Conservation (phyloP, 2,329 filamentous ascomycete genomes). For the Cryphonectria naterciae region DNA sequence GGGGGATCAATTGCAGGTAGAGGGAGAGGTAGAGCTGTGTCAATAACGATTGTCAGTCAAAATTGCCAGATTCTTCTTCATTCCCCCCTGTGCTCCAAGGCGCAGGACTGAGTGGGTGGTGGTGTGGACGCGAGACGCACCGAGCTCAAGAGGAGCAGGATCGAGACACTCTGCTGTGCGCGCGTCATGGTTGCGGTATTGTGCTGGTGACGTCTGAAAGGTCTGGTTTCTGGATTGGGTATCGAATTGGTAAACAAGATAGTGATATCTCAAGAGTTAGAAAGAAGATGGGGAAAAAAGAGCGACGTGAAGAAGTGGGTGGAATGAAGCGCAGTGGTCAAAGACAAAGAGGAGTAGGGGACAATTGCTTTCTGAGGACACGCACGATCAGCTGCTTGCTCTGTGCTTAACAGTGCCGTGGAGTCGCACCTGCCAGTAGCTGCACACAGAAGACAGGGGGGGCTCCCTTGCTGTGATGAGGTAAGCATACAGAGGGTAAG, state of each 20-base stretch:
- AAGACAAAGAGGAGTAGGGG: background rate
- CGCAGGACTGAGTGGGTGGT: background rate
- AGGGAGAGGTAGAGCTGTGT: slow-evolving; percentile 85
- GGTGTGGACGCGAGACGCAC: slow-evolving; percentile 55
- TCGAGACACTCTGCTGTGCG: slow-evolving; percentile 88
- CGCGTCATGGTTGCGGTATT: slow-evolving; percentile 75
- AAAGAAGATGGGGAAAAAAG: slow-evolving; percentile 20
- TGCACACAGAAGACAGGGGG: background rate
- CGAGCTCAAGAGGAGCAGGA: slow-evolving; percentile 84
- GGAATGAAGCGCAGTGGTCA: background rate
- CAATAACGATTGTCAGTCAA: background rate
- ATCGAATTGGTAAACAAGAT: background rate
- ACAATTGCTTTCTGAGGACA: slow-evolving; percentile 15
- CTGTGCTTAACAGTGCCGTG: background rate
- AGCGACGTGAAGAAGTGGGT: slow-evolving; percentile 25
- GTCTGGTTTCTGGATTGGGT: background rate
- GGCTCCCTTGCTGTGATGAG: background rate
- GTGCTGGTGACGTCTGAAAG: background rate
- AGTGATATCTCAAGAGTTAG: background rate
- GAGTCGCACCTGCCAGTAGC: background rate
- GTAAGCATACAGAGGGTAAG: background rate
- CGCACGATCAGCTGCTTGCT: slow-evolving; percentile 19
- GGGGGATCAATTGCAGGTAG: slow-evolving; percentile 80
- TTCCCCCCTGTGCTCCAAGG: background rate
- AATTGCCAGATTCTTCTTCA: slow-evolving; percentile 29